A percentile compares a stretch with the other conserved stretches of the same genome.
phyloP scores from a whole-genome alignment of 768 basidiomycete genomes.

The Tulasnella sp. region DNA sequence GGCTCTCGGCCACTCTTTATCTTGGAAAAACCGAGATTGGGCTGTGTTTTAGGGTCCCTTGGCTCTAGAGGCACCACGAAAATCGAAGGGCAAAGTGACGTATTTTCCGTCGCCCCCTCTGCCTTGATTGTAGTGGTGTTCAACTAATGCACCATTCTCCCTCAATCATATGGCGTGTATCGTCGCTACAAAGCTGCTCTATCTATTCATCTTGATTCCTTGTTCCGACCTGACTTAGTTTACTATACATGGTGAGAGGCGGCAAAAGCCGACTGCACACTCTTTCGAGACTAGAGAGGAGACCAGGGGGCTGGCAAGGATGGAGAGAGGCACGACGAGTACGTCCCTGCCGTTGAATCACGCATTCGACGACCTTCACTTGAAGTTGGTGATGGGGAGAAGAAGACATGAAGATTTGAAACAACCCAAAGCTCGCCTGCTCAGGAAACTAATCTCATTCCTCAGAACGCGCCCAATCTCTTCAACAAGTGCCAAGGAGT shows the following conservation, averaged over 20 bases:
- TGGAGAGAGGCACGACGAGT: too few species aligned
- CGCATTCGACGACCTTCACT: too few species aligned
- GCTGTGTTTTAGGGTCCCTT: conserved; percentile 59
- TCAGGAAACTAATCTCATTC: too few species aligned
- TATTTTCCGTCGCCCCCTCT: background rate
- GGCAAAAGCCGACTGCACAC: conserved; percentile 80
- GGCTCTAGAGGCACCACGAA: conserved; percentile 92
- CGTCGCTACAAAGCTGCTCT: conserved; percentile 96
- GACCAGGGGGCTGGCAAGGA: too few species aligned
- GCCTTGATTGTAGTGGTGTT: background rate
- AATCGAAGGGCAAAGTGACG: conserved; percentile 91
- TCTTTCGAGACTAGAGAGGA: too few species aligned
- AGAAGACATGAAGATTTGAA: too few species aligned
- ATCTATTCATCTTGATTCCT: conserved; percentile 94
- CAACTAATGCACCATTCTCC: background rate
- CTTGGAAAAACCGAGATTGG: conserved; percentile 44
- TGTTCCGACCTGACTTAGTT: conserved; percentile 83
- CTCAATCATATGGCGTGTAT: conserved; percentile 84
- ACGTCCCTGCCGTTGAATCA: too few species aligned
- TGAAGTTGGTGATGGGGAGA: too few species aligned
- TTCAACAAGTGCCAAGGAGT: too few species aligned
- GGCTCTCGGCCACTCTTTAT: conserved; percentile 93
- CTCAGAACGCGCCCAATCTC: too few species aligned
- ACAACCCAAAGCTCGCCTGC: too few species aligned
- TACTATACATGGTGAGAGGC: too few species aligned